Evolutionary conservation across 1,139 yeast species (phyloP).

Genomic region (Blastobotrys arbuscula): DNA sequence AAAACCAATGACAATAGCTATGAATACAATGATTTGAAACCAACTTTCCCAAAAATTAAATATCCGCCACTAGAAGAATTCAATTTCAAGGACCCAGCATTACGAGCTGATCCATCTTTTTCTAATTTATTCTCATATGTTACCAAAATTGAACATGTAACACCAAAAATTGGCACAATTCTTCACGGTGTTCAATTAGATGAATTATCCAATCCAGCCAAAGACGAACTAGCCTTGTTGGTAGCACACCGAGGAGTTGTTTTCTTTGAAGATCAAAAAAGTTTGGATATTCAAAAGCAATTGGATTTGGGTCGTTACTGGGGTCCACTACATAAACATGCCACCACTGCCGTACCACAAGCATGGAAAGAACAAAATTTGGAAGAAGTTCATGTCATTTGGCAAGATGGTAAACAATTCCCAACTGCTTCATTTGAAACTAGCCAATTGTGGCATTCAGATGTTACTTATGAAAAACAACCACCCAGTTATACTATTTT

Average conservation of each 20-base stretch:
- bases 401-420: conserved; percentile 28
- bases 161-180: conserved; percentile 67
- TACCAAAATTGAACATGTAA: conserved; percentile 34
- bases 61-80: conserved; percentile 26
- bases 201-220: conserved; percentile 45
- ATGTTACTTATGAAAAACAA: conserved; percentile 63
- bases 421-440: conserved; percentile 30
- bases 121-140: conserved; percentile 49
- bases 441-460: conserved; percentile 53
- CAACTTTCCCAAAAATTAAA: conserved; percentile 32
- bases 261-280: conserved; percentile 55
- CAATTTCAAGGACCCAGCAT: conserved; percentile 24
- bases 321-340: conserved; percentile 69
- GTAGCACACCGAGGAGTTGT: conserved; percentile 66
- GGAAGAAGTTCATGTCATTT: conserved; percentile 56
- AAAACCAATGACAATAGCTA: conserved; percentile 18
- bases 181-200: conserved; percentile 56
- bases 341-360: conserved; percentile 65
- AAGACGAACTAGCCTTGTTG: conserved; percentile 58
- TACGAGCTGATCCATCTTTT: conserved; percentile 50
- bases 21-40: conserved; percentile 28
- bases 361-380: conserved; percentile 39
- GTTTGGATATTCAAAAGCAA: conserved; percentile 46
- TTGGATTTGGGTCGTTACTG: conserved; percentile 58
- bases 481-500: conserved; percentile 66